phyloP scores from a whole-genome alignment of 176 grass and related monocot genomes.

The Eremochloa ophiuroides region DNA sequence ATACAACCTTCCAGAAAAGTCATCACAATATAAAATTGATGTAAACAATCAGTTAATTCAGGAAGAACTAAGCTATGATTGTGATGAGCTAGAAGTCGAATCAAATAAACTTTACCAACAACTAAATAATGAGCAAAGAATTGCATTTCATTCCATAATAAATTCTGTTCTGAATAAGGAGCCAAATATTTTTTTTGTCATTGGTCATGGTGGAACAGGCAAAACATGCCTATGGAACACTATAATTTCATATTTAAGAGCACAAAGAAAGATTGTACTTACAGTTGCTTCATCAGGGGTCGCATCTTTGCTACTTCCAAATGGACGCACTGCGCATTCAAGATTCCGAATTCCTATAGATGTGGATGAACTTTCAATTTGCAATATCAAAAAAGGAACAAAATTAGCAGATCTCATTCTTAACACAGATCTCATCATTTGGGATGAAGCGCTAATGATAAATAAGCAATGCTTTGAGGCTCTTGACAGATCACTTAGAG shows the following conservation, averaged over 20 bases:
- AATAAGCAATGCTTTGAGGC: too few species aligned
- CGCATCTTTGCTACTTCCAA: neutral
- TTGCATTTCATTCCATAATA: neutral
- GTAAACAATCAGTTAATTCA: neutral
- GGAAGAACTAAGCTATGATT: neutral
- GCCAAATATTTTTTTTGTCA: neutral
- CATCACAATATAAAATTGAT: neutral
- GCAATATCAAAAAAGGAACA: neutral
- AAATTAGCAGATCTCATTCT: neutral
- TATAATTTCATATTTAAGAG: neutral
- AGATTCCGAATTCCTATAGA: slow-evolving; percentile 22
- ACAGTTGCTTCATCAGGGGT: neutral
- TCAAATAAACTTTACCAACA: neutral
- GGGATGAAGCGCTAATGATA: neutral
- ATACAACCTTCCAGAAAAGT: neutral
- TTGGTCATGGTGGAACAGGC: neutral
- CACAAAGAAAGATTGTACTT: neutral
- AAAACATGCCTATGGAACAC: neutral
- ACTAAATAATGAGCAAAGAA: neutral
- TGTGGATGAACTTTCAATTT: neutral
- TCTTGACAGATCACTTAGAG: too few species aligned
- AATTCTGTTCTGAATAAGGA: neutral
- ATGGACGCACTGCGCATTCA: neutral
- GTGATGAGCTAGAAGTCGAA: neutral
- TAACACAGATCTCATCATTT: neutral